Evolutionary conservation across 768 basidiomycete genomes (phyloP), one percentile per base, ranked within the genome.

Genomic region (Suillus subaureus): DNA sequence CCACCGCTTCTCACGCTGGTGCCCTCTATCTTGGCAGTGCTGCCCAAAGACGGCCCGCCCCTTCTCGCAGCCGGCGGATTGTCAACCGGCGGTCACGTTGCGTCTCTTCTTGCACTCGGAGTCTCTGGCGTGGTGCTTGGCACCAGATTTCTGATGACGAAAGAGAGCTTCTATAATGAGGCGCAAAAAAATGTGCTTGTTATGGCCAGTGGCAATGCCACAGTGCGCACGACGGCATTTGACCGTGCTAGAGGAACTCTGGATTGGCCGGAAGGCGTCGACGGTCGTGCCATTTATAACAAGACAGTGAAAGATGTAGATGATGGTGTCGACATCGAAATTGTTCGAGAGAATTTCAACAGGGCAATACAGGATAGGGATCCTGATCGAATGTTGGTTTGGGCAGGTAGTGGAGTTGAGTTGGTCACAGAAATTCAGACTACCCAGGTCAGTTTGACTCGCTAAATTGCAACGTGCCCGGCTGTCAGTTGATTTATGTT

Each of bases 51-150:
- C 42, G 78, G 80, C 5, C 85, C 86, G 0, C 84, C 84, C 4
- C 69, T 94, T 62, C 76, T 94, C 37, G 92, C 87, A 18, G 92
- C 93, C 3, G 93, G 93, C 37, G 93, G 93, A 0, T 69, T 95
- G 62, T 81, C 83, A 4, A 85, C 80, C 33, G 91, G 92, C 21
- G 72, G 80, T 0, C 89, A 93, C 63, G 72, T 92, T 56, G 89
- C 90, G 40, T 80, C 88, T 5, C 73, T 89, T 52, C 83, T 96
- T 63, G 75, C 84, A 6, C 81, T 90, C 40, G 92, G 92, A 16
- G 90, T 87, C 3, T 79, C 87, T 28, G 93, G 89, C 4, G 88
- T 78, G 12, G 89, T 89, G 37, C 71, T 89, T 26, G 93, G 93
- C 61, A 94, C 93, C 0, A 89, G 91, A 8, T 92, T 94, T 71